Percentiles rank a stretch among this genome's conserved stretches.
Evolutionary conservation across 805 yeast genomes (phyloP).

Genomic region (Metschnikowia proteae): DNA sequence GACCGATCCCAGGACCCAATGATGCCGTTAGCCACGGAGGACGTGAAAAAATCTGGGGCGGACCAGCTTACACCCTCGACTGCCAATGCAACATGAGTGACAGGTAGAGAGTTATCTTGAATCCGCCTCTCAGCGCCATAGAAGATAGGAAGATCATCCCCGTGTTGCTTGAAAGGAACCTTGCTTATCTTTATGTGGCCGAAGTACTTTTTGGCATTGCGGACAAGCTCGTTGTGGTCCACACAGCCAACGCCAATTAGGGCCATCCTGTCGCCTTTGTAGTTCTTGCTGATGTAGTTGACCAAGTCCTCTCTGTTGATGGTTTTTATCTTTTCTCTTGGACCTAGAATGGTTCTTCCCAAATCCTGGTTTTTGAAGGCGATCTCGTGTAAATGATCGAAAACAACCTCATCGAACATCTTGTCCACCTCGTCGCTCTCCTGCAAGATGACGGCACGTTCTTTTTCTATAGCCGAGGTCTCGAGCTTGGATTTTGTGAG

Average conservation of each 20-base stretch:
- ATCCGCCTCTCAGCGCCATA: slow-evolving; percentile 83
- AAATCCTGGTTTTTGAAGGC: slow-evolving; percentile 87
- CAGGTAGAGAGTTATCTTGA: slow-evolving; percentile 78
- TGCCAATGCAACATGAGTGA: slow-evolving; percentile 87
- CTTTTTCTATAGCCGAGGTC: slow-evolving; percentile 83
- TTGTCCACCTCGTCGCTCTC: slow-evolving; percentile 98
- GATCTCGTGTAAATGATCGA: slow-evolving; percentile 92
- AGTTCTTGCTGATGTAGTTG: slow-evolving; percentile 77
- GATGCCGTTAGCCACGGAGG: slow-evolving; percentile 92
- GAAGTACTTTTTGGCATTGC: slow-evolving; percentile 71
- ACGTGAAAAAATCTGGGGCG: slow-evolving; percentile 91
- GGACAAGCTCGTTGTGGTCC: slow-evolving; percentile 77
- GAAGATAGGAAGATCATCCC: slow-evolving; percentile 74
- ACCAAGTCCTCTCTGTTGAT: slow-evolving; percentile 74
- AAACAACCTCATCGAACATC: slow-evolving; percentile 97
- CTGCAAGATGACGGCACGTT: slow-evolving; percentile 92
- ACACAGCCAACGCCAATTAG: slow-evolving; percentile 96
- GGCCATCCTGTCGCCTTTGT: slow-evolving; percentile 96
- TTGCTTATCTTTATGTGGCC: slow-evolving; percentile 61
- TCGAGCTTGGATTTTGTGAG: slow-evolving; percentile 83
- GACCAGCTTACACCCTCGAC: slow-evolving; percentile 99
- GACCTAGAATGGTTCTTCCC: slow-evolving; percentile 96
- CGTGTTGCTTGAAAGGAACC: slow-evolving; percentile 68
- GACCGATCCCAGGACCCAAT: slow-evolving; percentile 98
- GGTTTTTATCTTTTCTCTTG: slow-evolving; percentile 79